Percentiles rank a stretch among this genome's conserved stretches.
Conservation (phyloP, 805 yeast genomes). For the Zygosaccharomyces lentus region DNA sequence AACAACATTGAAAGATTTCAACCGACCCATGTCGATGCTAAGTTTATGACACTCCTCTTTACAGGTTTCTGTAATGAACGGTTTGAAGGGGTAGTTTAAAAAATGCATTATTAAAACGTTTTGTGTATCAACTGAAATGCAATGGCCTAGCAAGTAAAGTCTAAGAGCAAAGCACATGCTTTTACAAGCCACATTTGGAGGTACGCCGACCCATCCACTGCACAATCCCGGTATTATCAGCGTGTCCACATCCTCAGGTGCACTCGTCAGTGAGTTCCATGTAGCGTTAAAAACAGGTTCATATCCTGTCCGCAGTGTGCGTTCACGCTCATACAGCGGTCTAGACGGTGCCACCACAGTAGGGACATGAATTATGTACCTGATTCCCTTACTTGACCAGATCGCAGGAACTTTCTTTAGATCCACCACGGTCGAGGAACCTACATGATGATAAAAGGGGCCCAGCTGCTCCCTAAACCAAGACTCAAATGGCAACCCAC, state of each 20-base stretch:
- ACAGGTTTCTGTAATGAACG: slow-evolving; percentile 20
- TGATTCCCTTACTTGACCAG: slow-evolving; percentile 11
- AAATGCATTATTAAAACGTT: slow-evolving; percentile 29
- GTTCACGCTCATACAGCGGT: slow-evolving; percentile 14
- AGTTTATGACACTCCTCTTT: slow-evolving; percentile 20
- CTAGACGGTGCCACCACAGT: slow-evolving; percentile 31
- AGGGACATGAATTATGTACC: slow-evolving; percentile 32
- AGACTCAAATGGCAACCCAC: slow-evolving; percentile 26
- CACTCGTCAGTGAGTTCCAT: slow-evolving; percentile 25
- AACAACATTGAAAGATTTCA: slow-evolving; percentile 19
- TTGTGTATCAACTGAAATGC: slow-evolving; percentile 20
- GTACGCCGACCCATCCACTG: slow-evolving; percentile 35
- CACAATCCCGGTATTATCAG: slow-evolving; percentile 33
- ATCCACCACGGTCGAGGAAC: slow-evolving; percentile 24
- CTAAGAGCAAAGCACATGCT: slow-evolving; percentile 31
- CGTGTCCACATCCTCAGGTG: slow-evolving; percentile 22
- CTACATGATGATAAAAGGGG: slow-evolving; percentile 25
- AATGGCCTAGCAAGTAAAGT: slow-evolving; percentile 17
- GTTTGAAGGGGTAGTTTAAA: slow-evolving; percentile 23
- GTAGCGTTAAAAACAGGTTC: slow-evolving; percentile 30
- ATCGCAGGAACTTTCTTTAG: slow-evolving; percentile 4
- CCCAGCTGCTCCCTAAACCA: slow-evolving; percentile 28
- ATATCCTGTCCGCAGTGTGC: slow-evolving; percentile 23
- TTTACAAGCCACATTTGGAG: slow-evolving; percentile 25
- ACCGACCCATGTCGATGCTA: slow-evolving; percentile 16